Evolutionary conservation across 1,284 basidiomycete species (phyloP), one percentile per base, ranked within the genome.

Genomic region (Heliocybe sulcata): DNA sequence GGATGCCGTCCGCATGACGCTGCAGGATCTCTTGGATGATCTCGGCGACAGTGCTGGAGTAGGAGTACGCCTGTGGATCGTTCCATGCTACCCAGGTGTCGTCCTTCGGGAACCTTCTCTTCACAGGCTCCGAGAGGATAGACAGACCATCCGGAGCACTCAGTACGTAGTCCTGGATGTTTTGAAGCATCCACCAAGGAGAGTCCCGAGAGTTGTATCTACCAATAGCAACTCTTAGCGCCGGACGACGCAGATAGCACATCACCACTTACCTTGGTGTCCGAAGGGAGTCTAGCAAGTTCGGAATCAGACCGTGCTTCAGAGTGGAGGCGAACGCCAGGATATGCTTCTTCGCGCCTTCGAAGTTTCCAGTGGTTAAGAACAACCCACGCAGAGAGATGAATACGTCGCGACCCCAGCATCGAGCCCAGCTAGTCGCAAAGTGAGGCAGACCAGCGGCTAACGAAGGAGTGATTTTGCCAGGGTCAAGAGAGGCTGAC

Each of bases 121-220:
- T 92, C 55, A 98, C 87, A 1, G 77, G 73, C 64, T 96, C 94
- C 1, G 82, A 77, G 42, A 99, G 80, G 55, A 99, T 81, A 0
- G 83, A 74, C 33, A 90, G 68, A 2, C 97, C 96, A 59, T 93
- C 87, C 0, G 95, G 93, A 1, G 90, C 92, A 71, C 82, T 87
- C 56, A 75, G 76, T 38, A 84, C 86, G 69, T 98, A 98, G 70
- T 98, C 94, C 67, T 98, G 96, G 56, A 98, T 96, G 65, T 92
- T 97, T 69, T 99, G 96, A 56, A 98, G 71, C 89, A 98, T 97
- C 92, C 94, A 99, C 96, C 94, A 97, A 26, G 93, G 92, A 4
- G 90, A 90, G 65, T 94, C 92, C 48, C 93, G 85, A 9, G 91
- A 95, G 65, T 95, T 95, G 67, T 94, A 95, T 56, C 90, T 87